These are phyloP conservation scores for Discostella stelligeroides DNA, from an alignment of 108 stramenopile species.

Conservation along the genomic window DNA sequence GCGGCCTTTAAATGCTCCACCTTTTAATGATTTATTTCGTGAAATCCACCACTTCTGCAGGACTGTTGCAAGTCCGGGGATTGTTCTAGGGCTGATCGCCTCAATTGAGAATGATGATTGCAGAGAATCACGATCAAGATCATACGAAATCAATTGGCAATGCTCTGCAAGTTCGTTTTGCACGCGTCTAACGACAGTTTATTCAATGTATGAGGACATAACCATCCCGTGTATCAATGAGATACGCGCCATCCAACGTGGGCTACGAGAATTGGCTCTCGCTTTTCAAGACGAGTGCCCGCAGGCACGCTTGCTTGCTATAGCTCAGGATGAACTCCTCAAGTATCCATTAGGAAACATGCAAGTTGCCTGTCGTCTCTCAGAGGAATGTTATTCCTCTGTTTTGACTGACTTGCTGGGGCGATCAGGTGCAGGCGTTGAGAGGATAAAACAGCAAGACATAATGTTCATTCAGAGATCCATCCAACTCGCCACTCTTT, in stretches of 20 bases:
- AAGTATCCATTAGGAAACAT: constrained; percentile 39
- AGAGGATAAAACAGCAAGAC: constrained; percentile 22
- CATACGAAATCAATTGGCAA: constrained; percentile 79
- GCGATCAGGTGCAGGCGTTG: constrained; percentile 28
- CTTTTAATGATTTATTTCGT: constrained; percentile 76
- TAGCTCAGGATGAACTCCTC: constrained; percentile 41
- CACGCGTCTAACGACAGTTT: constrained; percentile 54
- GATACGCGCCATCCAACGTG: constrained; percentile 64
- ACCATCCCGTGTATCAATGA: constrained; percentile 66
- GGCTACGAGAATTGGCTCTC: constrained; percentile 55
- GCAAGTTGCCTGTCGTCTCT: constrained; percentile 12
- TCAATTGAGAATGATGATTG: constrained; percentile 15
- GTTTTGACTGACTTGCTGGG: constrained; percentile 25
- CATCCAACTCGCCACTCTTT: constrained; percentile 30
- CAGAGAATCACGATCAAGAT: constrained; percentile 8
- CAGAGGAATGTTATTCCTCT: constrained; percentile 10
- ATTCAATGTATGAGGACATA: constrained; percentile 81
- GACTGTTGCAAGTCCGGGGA: constrained; percentile 45
- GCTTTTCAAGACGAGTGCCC: constrained; percentile 16
- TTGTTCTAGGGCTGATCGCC: constrained; percentile 52
- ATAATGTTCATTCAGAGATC: constrained; percentile 23
- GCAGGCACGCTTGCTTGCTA: constrained; percentile 17
- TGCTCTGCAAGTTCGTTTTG: constrained; percentile 75
- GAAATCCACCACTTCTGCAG: constrained; percentile 74
- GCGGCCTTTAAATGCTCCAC: constrained; percentile 61